Evolutionary conservation across 371 early-diverging fungal species (phyloP), one percentile per base, ranked within the genome.

Genomic region (Lichtheimia corymbifera): DNA sequence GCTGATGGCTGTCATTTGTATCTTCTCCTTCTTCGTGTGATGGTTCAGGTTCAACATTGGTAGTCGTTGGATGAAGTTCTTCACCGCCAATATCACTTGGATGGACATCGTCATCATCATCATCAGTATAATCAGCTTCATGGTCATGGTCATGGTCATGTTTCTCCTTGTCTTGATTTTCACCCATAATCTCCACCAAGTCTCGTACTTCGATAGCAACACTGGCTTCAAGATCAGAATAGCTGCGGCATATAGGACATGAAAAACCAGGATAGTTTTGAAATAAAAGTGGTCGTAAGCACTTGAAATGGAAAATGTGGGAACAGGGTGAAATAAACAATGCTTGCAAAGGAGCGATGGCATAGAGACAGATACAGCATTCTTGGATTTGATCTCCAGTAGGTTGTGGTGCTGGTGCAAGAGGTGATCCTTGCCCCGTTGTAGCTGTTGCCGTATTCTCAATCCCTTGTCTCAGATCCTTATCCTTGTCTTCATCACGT

Each of bases 221-320:
- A 55, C 66, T 80, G 11, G 93, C 96, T 47, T 93, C 93, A 27
- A 97, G 75, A 70, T 97, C 93, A 0, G 96, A 96, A 59, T 92
- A 96, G 22, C 94, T 93, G 47, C 98, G 88, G 70, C 97, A 97
- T 28, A 97, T 81, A 12, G 97, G 97, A 72, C 97, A 97, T 44
- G 88, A 88, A 71, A 97, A 96, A 52, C 92, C 92, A 14, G 93
- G 86, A 55, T 83, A 83, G 49, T 83, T 77, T 59, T 80, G 78
- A n/a, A 60, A 47, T 35, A 96, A 67, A n/a, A 80, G 55, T 3
- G 91, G 87, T 42, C 88, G 83, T 55, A 96, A 86, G 74, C 98
- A 97, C 73, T 94, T 91, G 81, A 91, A 97, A 71, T 97, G 98
- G 77, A 92, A 97, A 59, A 93, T 91, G 67, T 97, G 98, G n/a